Evolutionary conservation across 371 early-diverging fungal species (phyloP).

Genomic region (Apophysomyces sp.): DNA sequence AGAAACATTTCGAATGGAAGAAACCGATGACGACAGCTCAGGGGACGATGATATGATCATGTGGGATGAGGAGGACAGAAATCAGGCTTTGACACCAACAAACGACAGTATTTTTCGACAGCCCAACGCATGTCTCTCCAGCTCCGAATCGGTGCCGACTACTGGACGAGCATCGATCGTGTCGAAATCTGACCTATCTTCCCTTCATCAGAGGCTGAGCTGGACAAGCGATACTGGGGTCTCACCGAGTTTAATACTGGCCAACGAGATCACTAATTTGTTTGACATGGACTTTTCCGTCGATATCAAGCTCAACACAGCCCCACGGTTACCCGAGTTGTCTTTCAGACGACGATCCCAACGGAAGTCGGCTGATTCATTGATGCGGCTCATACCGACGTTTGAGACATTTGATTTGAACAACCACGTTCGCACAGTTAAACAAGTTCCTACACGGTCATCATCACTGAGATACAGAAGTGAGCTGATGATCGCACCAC

Average conservation of each 20-base stretch:
- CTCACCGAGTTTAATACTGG: conserved; percentile 8
- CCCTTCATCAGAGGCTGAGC: conserved; percentile 11
- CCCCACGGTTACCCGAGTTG: conserved; percentile 41
- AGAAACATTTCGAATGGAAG: background rate
- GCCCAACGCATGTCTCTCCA: conserved; percentile 12
- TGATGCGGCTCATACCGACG: conserved; percentile 21
- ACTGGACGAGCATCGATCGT: background rate
- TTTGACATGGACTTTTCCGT: conserved; percentile 56
- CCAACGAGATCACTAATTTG: conserved; percentile 47
- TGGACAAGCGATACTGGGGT: conserved; percentile 27
- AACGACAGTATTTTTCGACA: conserved; percentile 14
- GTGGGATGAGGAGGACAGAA: conserved; percentile 9
- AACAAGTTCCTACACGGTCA: background rate
- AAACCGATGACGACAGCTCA: background rate
- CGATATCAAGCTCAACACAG: conserved; percentile 43
- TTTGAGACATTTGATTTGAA: conserved; percentile 22
- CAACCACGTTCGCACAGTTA: background rate
- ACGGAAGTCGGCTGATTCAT: conserved; percentile 22
- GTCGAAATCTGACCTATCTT: background rate
- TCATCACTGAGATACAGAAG: background rate
- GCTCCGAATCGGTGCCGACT: background rate
- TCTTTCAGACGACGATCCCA: conserved; percentile 15
- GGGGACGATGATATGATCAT: background rate
- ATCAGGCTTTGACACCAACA: background rate
- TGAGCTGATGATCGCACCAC: background rate